A percentile compares a stretch with the other conserved stretches of the same genome.
These are phyloP conservation scores for Tetradesmus lagerheimii DNA, from an alignment of 139 green algal species.

Conservation along the genomic window DNA sequence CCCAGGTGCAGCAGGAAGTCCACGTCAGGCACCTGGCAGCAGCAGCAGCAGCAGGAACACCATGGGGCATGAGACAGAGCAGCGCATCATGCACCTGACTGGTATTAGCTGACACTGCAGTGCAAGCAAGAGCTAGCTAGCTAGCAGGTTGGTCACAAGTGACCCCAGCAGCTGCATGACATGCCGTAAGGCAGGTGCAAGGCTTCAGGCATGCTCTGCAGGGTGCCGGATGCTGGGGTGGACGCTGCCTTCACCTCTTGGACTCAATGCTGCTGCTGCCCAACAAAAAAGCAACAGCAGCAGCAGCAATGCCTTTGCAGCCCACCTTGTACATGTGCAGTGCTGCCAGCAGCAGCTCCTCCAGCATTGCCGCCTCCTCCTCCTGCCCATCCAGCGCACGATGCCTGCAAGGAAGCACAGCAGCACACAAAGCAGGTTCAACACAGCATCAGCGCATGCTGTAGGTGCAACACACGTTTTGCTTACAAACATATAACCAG, in stretches of 20 bases:
- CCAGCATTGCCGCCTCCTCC: conserved; percentile 38
- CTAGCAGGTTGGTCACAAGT: too few relatives aligned
- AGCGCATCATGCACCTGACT: too few relatives aligned
- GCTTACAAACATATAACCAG: too few relatives aligned
- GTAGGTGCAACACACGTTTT: background rate
- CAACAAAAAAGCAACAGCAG: background rate
- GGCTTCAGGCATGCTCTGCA: too few relatives aligned
- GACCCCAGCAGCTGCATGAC: background rate
- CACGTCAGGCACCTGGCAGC: conserved; percentile 48
- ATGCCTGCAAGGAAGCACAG: conserved; percentile 5
- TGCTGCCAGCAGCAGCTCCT: conserved; percentile 48
- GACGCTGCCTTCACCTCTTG: background rate
- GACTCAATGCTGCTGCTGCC: background rate
- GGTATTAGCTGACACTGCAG: too few relatives aligned
- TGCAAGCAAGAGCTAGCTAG: too few relatives aligned
- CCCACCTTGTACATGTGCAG: conserved; percentile 48
- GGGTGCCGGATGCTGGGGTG: too few relatives aligned
- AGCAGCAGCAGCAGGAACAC: background rate
- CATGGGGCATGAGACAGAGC: background rate
- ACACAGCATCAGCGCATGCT: conserved; percentile 7
- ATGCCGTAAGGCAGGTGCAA: background rate
- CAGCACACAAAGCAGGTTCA: background rate
- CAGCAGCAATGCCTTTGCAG: background rate
- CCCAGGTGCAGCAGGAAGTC: conserved; percentile 58
- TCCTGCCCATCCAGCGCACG: conserved; percentile 25